Base-by-base conservation (phyloP, 148 eudicot genomes). In the Diospyros lotus region DNA sequence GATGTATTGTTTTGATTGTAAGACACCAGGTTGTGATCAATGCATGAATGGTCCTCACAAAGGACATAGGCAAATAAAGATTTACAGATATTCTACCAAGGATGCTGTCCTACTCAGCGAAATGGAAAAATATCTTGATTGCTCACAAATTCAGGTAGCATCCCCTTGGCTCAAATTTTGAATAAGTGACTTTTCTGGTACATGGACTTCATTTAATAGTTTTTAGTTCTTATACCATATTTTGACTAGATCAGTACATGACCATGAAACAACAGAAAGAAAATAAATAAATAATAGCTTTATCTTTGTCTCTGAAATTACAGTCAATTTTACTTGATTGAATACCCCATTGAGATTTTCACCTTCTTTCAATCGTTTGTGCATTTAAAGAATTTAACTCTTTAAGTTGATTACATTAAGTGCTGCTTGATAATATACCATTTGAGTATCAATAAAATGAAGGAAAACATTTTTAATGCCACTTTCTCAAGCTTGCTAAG, bases 31-130 rank as follows among this genome's bases (percentile, higher is more conserved):
- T 12, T 90, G 94, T 69, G 80, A 75, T 7, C 75, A 80, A 43
- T 90, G 95, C 66, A 10, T 88, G 45, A 58, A 80, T 38, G 82
- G 89, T 58, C 39, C 79, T 61, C 92, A 88, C 63, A 63, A 64
- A 9, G 75, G 72, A 18, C 95, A 90, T 58, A 73, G 70, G 44
- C 58, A 83, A 15, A 61, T 90, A 62, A 88, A 86, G 56, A 78
- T 90, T 5, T 87, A 86, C 75, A 78, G 89, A 9, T 92, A 88
- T 88, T 87, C 85, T 69, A 86, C 88, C 81, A 83, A 80, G 83
- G 87, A 82, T 62, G 92, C 84, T 71, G 92, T 90, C 41, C 87
- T 85, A 9, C 66, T 82, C 50, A 77, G 72, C 12, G 85, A 85
- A 76, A 86, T 90, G 58, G 82, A 74, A 50, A 73, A 53, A 5